A percentile compares a stretch with the other conserved stretches of the same genome.
Conservation (phyloP, 1,139 yeast species). For the Blastobotrys apis region DNA sequence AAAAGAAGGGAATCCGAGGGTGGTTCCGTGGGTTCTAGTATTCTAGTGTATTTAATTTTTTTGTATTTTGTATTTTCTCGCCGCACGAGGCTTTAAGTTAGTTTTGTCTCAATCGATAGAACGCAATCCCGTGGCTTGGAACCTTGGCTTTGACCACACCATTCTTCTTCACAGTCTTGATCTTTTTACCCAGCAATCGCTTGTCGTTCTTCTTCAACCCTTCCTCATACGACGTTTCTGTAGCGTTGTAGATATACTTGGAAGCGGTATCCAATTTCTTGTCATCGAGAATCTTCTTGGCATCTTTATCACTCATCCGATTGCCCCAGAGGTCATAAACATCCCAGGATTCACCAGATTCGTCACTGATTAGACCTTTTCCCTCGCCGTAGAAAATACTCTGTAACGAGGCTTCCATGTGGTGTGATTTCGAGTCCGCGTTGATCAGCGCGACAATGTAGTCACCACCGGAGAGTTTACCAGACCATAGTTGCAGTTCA, state of each 20-base stretch:
- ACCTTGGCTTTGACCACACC: slow-evolving; percentile 17
- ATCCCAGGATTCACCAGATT: slow-evolving; percentile 20
- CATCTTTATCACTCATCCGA: slow-evolving; percentile 14
- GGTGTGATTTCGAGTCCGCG: slow-evolving; percentile 22
- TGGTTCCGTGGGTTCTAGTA: too few relatives aligned
- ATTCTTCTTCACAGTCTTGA: slow-evolving; percentile 13
- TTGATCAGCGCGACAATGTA: slow-evolving; percentile 29
- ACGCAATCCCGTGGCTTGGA: slow-evolving; percentile 18
- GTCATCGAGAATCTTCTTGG: slow-evolving; percentile 13
- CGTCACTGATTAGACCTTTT: slow-evolving; percentile 8
- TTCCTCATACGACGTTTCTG: slow-evolving; percentile 17
- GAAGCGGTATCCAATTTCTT: not conserved
- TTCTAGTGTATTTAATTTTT: too few relatives aligned
- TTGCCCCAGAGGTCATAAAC: slow-evolving; percentile 25
- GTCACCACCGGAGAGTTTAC: slow-evolving; percentile 24
- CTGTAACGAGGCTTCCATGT: slow-evolving; percentile 20
- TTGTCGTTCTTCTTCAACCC: slow-evolving; percentile 17
- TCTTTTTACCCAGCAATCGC: slow-evolving; percentile 16
- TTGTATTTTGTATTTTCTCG: too few relatives aligned
- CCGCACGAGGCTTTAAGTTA: too few relatives aligned
- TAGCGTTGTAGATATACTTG: slow-evolving; percentile 17
- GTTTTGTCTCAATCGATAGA: slow-evolving; percentile 17
- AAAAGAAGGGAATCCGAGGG: too few relatives aligned
- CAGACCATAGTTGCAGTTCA: slow-evolving; percentile 23
- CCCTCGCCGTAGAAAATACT: slow-evolving; percentile 23